phyloP scores from a whole-genome alignment of 148 eudicot species.

The Fagopyrum homotropicum region DNA sequence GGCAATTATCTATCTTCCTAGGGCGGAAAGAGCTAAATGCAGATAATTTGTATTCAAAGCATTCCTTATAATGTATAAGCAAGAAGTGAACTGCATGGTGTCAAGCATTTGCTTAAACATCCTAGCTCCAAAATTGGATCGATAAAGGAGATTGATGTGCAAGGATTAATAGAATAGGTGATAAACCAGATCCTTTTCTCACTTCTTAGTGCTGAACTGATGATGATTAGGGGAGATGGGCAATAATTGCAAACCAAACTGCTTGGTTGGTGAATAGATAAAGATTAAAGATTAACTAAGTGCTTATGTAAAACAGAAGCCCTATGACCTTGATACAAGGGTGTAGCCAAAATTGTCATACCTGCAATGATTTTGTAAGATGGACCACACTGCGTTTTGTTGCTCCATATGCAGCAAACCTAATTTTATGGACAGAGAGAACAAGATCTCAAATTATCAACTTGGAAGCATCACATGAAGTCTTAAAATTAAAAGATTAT shows the following conservation, averaged over 20 bases:
- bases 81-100: not conserved
- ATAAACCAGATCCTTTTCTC: not conserved
- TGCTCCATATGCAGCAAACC: slow-evolving; percentile 99
- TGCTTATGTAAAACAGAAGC: not conserved
- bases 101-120: not conserved
- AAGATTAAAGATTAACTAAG: not conserved
- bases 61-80: not conserved
- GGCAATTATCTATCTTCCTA: not conserved
- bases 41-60: not conserved
- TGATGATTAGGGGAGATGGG: not conserved
- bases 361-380: slow-evolving; percentile 92
- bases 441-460: not conserved
- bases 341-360: slow-evolving; percentile 10
- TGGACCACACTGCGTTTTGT: slow-evolving; percentile 98
- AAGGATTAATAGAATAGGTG: not conserved
- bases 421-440: slow-evolving; percentile 14
- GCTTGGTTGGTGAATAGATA: not conserved
- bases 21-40: not conserved
- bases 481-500: not conserved
- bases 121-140: not conserved
- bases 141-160: not conserved
- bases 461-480: not conserved
- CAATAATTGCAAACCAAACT: not conserved
- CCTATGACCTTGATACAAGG: not conserved
- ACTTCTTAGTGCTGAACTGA: not conserved